Evolutionary conservation across 306 rosid genomes (phyloP).

Genomic region (Glycine latifolia): DNA sequence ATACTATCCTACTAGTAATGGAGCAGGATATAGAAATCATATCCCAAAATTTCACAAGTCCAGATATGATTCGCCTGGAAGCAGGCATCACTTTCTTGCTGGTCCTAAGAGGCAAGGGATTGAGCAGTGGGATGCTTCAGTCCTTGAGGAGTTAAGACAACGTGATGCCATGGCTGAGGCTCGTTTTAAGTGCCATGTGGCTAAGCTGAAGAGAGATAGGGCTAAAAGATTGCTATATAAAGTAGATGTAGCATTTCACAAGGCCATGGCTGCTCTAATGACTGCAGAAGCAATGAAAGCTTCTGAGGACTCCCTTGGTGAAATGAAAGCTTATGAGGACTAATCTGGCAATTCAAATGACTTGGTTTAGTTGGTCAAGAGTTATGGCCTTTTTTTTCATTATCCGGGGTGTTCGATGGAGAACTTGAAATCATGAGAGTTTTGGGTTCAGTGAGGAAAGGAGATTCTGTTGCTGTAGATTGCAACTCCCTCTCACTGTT

Average conservation of each 20-base stretch:
- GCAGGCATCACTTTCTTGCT: constrained; percentile 53
- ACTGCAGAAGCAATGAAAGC: constrained; percentile 91
- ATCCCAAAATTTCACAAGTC: constrained; percentile 54
- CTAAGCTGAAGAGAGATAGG: constrained; percentile 73
- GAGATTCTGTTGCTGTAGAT: constrained; percentile 44
- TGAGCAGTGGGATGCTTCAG: constrained; percentile 68
- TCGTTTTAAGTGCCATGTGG: constrained; percentile 64
- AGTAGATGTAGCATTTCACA: constrained; percentile 90
- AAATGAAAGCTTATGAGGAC: constrained; percentile 8
- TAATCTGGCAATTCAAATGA: neutral
- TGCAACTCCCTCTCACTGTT: constrained; percentile 41
- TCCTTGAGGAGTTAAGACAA: constrained; percentile 68
- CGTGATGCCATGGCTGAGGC: constrained; percentile 76
- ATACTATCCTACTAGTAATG: constrained; percentile 52
- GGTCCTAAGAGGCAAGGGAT: constrained; percentile 59
- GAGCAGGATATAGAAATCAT: constrained; percentile 66
- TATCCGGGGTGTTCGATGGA: constrained; percentile 39
- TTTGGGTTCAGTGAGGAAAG: constrained; percentile 43
- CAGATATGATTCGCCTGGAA: constrained; percentile 36
- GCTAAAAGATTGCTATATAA: constrained; percentile 73
- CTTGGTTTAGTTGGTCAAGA: neutral
- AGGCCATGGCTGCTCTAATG: constrained; percentile 87
- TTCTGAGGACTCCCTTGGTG: constrained; percentile 54
- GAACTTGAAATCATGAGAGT: constrained; percentile 51
- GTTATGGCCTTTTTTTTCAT: constrained; percentile 44